Evolutionary conservation across 1,284 basidiomycete species (phyloP).

Genomic region (Mycena sp.): DNA sequence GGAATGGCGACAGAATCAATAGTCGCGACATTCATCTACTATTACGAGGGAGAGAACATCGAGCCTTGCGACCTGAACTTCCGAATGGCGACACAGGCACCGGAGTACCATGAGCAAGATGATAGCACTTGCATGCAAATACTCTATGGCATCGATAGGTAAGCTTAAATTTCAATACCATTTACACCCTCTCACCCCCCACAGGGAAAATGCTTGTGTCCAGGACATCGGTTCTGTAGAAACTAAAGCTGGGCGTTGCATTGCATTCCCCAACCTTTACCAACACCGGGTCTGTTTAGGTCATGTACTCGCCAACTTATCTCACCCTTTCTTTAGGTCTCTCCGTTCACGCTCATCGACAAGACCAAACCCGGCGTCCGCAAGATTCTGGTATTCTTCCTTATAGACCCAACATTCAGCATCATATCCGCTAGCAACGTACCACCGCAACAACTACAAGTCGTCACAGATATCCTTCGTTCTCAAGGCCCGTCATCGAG

Average conservation of each 20-base stretch:
- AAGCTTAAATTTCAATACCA: neutral
- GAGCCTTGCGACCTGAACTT: slow-evolving; percentile 37
- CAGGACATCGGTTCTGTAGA: slow-evolving; percentile 43
- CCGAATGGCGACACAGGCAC: slow-evolving; percentile 33
- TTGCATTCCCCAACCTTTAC: slow-evolving; percentile 50
- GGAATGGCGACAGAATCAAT: slow-evolving; percentile 49
- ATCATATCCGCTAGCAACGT: slow-evolving; percentile 55
- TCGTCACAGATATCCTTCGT: slow-evolving; percentile 38
- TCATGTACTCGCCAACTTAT: neutral
- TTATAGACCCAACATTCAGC: slow-evolving; percentile 43
- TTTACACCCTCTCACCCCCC: neutral
- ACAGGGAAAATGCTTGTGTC: slow-evolving; percentile 30
- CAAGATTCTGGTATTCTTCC: slow-evolving; percentile 40
- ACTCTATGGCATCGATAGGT: slow-evolving; percentile 31
- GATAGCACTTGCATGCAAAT: slow-evolving; percentile 32
- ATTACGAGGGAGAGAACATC: slow-evolving; percentile 39
- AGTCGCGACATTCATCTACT: slow-evolving; percentile 45
- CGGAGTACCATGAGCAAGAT: slow-evolving; percentile 32
- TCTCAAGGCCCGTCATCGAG: slow-evolving; percentile 21
- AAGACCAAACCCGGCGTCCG: slow-evolving; percentile 36
- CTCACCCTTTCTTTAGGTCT: slow-evolving; percentile 19
- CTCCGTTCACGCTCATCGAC: slow-evolving; percentile 37
- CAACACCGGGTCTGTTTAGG: slow-evolving; percentile 44
- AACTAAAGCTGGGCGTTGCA: slow-evolving; percentile 42
- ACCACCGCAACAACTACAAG: slow-evolving; percentile 56